Evolutionary conservation across 2,329 filamentous ascomycete genomes (phyloP).

Genomic region (Colletotrichum magnum): DNA sequence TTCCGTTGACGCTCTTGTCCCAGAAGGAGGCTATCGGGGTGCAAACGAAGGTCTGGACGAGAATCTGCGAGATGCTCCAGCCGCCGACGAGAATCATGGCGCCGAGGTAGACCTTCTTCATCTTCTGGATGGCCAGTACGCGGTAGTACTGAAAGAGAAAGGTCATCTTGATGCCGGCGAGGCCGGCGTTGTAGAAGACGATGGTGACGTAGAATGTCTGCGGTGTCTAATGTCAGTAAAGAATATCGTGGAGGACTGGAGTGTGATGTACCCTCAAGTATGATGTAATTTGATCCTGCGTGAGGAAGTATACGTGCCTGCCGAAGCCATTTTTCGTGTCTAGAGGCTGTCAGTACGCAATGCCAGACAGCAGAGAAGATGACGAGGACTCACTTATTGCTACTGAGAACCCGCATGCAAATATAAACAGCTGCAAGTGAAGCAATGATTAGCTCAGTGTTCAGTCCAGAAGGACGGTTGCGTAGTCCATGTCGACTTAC

Average conservation of each 20-base stretch:
- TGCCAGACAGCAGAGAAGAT: background rate
- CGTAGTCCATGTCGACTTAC: constrained; percentile 32
- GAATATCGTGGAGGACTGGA: no score
- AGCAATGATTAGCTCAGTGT: background rate
- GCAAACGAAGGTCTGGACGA: constrained; percentile 47
- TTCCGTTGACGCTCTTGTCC: constrained; percentile 43
- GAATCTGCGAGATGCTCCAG: constrained; percentile 47
- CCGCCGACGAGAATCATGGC: constrained; percentile 45
- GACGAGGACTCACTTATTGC: constrained; percentile 29
- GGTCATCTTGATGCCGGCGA: constrained; percentile 51
- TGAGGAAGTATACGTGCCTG: constrained; percentile 36
- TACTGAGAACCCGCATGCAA: constrained; percentile 26
- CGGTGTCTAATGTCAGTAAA: background rate
- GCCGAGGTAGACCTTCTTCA: constrained; percentile 45
- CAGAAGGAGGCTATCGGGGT: constrained; percentile 46
- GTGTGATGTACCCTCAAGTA: constrained; percentile 31
- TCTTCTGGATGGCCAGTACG: constrained; percentile 48
- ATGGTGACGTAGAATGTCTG: constrained; percentile 50
- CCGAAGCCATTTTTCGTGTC: constrained; percentile 42
- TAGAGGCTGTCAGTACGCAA: constrained; percentile 5
- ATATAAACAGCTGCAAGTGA: constrained; percentile 21
- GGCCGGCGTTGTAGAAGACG: constrained; percentile 49
- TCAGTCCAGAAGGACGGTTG: background rate
- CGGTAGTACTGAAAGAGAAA: constrained; percentile 56
- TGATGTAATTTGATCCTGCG: constrained; percentile 6